These are phyloP conservation scores for Barnettozyma californica DNA, from an alignment of 805 yeast genomes.

Conservation along the genomic window DNA sequence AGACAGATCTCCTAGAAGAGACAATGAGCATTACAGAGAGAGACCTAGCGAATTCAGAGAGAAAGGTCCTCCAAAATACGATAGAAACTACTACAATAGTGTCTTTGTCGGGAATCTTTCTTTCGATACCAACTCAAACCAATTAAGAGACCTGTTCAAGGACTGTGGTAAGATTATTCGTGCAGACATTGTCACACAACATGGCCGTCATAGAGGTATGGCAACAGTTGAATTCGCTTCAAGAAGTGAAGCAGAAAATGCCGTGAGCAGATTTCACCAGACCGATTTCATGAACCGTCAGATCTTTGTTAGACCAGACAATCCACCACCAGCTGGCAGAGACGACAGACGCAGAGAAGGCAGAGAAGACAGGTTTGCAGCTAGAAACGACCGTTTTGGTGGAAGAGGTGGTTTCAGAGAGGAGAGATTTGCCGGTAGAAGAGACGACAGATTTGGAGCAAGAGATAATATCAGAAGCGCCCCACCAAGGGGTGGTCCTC, in stretches of 20 bases:
- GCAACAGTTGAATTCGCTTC: conserved; percentile 81
- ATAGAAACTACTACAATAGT: conserved; percentile 62
- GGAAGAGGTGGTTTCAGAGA: conserved; percentile 14
- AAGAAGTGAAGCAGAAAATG: conserved; percentile 60
- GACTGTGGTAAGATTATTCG: conserved; percentile 60
- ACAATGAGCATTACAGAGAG: conserved; percentile 30
- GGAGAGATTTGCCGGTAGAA: conserved; percentile 11
- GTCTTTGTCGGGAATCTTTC: conserved; percentile 73
- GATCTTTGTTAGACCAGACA: conserved; percentile 85
- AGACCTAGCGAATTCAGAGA: conserved; percentile 28
- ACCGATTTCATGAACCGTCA: conserved; percentile 64
- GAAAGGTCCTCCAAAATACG: conserved; percentile 31
- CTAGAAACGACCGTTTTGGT: conserved; percentile 13
- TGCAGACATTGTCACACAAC: conserved; percentile 76
- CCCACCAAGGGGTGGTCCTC: conserved; percentile 24
- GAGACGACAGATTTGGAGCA: conserved; percentile 12
- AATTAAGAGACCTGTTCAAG: conserved; percentile 55
- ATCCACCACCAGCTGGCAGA: conserved; percentile 61
- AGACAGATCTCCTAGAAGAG: conserved; percentile 29
- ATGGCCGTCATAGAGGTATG: conserved; percentile 84
- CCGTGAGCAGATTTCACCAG: conserved; percentile 67
- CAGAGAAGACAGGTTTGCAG: conserved; percentile 10
- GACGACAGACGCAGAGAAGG: conserved; percentile 13
- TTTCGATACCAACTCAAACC: conserved; percentile 53
- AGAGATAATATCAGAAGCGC: conserved; percentile 16